A percentile compares a stretch with the other conserved stretches of the same genome.
These are phyloP conservation scores for Neoboletus subvelutipes DNA, from an alignment of 768 basidiomycete species.

Conservation along the genomic window DNA sequence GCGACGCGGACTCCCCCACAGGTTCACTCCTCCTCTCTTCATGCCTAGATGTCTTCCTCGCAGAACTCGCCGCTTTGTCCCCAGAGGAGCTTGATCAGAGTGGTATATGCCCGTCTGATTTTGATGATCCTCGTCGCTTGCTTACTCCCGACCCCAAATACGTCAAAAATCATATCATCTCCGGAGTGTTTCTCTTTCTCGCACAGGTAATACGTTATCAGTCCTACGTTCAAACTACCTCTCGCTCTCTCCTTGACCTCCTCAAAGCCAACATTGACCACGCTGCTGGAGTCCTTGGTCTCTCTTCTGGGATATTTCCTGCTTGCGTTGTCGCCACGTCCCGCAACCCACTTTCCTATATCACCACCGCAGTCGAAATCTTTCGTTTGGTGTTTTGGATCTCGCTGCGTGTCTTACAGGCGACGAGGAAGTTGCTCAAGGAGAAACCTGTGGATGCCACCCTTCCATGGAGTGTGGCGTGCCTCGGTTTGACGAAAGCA, in stretches of 20 bases:
- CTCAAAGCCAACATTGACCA: slow-evolving; percentile 37
- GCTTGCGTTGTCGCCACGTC: slow-evolving; percentile 54
- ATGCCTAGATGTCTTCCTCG: slow-evolving; percentile 49
- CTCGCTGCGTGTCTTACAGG: slow-evolving; percentile 41
- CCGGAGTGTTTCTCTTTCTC: slow-evolving; percentile 49
- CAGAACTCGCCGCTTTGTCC: slow-evolving; percentile 50
- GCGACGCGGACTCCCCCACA: slow-evolving; percentile 41
- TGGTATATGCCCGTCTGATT: slow-evolving; percentile 46
- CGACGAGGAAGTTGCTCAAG: slow-evolving; percentile 25
- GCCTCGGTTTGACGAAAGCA: slow-evolving; percentile 33
- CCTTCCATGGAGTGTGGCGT: slow-evolving; percentile 48
- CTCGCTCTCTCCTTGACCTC: slow-evolving; percentile 26
- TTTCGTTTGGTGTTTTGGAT: slow-evolving; percentile 56
- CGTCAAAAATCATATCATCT: slow-evolving; percentile 47
- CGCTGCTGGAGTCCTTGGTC: slow-evolving; percentile 44
- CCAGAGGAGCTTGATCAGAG: slow-evolving; percentile 32
- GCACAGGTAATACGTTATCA: slow-evolving; percentile 55
- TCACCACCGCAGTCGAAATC: slow-evolving; percentile 44
- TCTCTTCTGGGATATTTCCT: slow-evolving; percentile 57
- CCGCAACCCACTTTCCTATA: slow-evolving; percentile 37
- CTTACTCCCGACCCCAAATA: slow-evolving; percentile 39
- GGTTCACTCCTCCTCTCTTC: slow-evolving; percentile 48
- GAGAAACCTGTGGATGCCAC: slow-evolving; percentile 20
- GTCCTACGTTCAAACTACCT: slow-evolving; percentile 34
- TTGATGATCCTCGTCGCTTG: slow-evolving; percentile 39